phyloP scores from a whole-genome alignment of 2,329 filamentous ascomycete species.

The Dryadomyces sulphureus region DNA sequence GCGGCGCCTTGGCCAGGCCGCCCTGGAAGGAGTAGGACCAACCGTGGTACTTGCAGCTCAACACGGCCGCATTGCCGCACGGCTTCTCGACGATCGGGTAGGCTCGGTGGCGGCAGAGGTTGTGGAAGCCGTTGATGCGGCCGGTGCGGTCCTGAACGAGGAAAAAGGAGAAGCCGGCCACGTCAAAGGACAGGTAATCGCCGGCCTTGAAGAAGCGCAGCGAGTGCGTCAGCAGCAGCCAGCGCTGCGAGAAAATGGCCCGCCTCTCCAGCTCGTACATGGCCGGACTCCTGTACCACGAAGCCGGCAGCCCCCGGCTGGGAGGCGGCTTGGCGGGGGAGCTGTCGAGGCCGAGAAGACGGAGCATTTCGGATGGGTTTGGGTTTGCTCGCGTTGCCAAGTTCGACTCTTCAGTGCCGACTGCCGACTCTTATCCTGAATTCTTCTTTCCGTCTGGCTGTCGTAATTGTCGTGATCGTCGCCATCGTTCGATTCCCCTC shows the following conservation, averaged over 20 bases:
- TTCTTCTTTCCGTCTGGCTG: too few species aligned
- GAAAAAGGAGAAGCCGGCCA: constrained; percentile 24
- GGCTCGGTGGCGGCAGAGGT: constrained; percentile 28
- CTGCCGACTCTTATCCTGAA: too few species aligned
- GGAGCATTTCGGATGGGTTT: constrained; percentile 1
- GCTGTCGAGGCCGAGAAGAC: constrained; percentile 2
- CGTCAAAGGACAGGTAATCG: constrained; percentile 19
- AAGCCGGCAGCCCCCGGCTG: constrained; percentile 19
- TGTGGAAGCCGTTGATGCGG: constrained; percentile 25
- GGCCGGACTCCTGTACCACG: constrained; percentile 26
- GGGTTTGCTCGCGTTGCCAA: too few species aligned
- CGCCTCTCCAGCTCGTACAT: constrained; percentile 29
- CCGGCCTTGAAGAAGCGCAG: constrained; percentile 20
- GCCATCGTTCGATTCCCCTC: too few species aligned
- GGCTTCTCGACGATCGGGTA: constrained; percentile 21
- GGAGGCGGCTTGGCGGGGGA: not conserved
- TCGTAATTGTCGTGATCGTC: too few species aligned
- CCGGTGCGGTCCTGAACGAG: constrained; percentile 20
- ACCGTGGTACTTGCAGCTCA: constrained; percentile 29
- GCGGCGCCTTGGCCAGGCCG: constrained; percentile 25
- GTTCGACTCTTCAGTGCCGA: too few species aligned
- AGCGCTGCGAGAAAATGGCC: constrained; percentile 26
- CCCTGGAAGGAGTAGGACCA: constrained; percentile 29
- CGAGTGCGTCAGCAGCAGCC: constrained; percentile 22
- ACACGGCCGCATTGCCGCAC: constrained; percentile 19